Evolutionary conservation across 352 stramenopile genomes (phyloP).

Genomic region (Aphanomyces cochlioides): DNA sequence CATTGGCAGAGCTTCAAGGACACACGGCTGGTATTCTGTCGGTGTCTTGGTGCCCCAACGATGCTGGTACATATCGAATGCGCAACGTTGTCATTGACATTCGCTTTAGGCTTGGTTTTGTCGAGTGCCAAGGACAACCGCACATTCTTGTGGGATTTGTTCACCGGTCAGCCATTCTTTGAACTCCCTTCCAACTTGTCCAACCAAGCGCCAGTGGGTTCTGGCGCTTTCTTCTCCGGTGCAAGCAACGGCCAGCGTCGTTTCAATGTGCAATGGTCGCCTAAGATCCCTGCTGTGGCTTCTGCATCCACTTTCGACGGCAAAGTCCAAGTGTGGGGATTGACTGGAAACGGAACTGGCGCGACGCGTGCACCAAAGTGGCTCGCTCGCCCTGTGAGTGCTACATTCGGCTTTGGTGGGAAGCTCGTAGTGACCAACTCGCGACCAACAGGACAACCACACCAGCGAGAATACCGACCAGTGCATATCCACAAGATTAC

Average conservation of each 20-base stretch:
- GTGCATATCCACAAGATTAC: slow-evolving; percentile 80
- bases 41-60: slow-evolving; percentile 96
- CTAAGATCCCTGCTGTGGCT: slow-evolving; percentile 91
- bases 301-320: slow-evolving; percentile 96
- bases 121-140: slow-evolving; percentile 97
- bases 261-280: slow-evolving; percentile 96
- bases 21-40: slow-evolving; percentile 95
- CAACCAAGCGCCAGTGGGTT: slow-evolving; percentile 52
- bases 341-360: slow-evolving; percentile 70
- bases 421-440: slow-evolving; percentile 87
- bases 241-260: slow-evolving; percentile 72
- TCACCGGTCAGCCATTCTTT: slow-evolving; percentile 88
- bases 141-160: slow-evolving; percentile 98
- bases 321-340: slow-evolving; percentile 92
- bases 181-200: slow-evolving; percentile 87
- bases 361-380: slow-evolving; percentile 92
- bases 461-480: slow-evolving; percentile 39
- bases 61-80: slow-evolving; percentile 56
- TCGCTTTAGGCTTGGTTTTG: slow-evolving; percentile 65
- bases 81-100: slow-evolving; percentile 33
- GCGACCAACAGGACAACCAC: background rate
- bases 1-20: slow-evolving; percentile 92
- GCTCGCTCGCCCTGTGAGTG: slow-evolving; percentile 86
- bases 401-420: slow-evolving; percentile 96
- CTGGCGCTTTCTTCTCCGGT: slow-evolving; percentile 70